Conservation (phyloP, 169 alveolate genomes). For the Plasmodium falciparum region DNA sequence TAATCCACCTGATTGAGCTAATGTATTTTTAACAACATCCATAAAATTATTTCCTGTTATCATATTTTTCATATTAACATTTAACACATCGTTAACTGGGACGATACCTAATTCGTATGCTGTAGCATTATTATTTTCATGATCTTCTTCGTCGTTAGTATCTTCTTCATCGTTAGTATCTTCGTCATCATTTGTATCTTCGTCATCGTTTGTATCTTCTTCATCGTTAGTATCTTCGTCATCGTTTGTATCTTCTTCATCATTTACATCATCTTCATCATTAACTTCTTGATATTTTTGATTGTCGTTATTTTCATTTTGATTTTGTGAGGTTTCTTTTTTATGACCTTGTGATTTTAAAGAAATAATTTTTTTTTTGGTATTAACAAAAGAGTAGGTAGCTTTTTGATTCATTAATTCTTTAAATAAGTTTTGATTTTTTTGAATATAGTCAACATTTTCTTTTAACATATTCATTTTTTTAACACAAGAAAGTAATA, state of each 20-base stretch:
- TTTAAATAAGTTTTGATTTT: not conserved
- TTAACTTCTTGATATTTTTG: not conserved
- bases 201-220: not conserved
- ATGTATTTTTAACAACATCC: conserved; percentile 27
- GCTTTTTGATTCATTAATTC: no score
- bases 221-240: not conserved
- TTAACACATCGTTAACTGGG: conserved; percentile 17
- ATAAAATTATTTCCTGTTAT: conserved; percentile 10
- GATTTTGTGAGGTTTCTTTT: not conserved
- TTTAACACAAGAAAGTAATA: not conserved
- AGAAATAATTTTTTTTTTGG: no score
- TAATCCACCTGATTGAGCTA: conserved; percentile 13
- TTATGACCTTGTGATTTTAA: not conserved
- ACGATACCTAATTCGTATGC: conserved; percentile 3
- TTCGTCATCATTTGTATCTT: not conserved
- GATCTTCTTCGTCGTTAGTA: not conserved
- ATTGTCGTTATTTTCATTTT: not conserved
- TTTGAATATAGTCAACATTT: conserved; percentile 3
- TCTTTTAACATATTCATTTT: not conserved
- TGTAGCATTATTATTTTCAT: not conserved
- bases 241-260: not conserved
- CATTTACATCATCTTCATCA: not conserved
- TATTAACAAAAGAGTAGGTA: no score
- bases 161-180: not conserved
- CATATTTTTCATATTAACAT: conserved; percentile 13